These are phyloP conservation scores for Eucalyptus victrix DNA, from an alignment of 345 rosid species.

Conservation along the genomic window DNA sequence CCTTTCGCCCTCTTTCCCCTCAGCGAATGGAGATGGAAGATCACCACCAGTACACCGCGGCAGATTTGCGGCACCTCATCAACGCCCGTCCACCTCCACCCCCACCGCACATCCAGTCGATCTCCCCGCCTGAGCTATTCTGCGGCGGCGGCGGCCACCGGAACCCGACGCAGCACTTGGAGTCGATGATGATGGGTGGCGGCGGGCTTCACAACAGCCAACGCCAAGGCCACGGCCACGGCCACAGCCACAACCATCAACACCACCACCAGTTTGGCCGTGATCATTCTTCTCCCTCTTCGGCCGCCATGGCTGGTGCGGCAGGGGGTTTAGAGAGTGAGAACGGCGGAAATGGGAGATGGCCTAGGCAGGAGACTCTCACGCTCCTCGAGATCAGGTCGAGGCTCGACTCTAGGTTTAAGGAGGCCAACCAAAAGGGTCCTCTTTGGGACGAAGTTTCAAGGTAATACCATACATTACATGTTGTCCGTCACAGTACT, in stretches of 20 bases:
- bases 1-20: not conserved
- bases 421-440: constrained; percentile 93
- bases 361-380: constrained; percentile 98
- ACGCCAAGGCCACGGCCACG: not conserved
- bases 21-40: constrained; percentile 44
- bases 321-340: not conserved
- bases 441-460: constrained; percentile 98
- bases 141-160: not conserved
- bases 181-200: not conserved
- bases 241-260: not conserved
- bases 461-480: constrained; percentile 31
- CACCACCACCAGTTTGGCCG: not conserved
- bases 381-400: constrained; percentile 98
- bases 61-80: constrained; percentile 62
- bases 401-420: constrained; percentile 83
- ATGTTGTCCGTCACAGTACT: not conserved
- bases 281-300: not conserved
- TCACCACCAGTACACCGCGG: constrained; percentile 35
- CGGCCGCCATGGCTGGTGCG: not conserved
- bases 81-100: constrained; percentile 12
- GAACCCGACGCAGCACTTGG: not conserved
- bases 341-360: constrained; percentile 49
- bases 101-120: not conserved
- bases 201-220: not conserved
- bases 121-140: not conserved